Percentiles rank a stretch among this genome's conserved stretches.
Evolutionary conservation across 441 rosid genomes (phyloP).

Genomic region (Adansonia gregorii): DNA sequence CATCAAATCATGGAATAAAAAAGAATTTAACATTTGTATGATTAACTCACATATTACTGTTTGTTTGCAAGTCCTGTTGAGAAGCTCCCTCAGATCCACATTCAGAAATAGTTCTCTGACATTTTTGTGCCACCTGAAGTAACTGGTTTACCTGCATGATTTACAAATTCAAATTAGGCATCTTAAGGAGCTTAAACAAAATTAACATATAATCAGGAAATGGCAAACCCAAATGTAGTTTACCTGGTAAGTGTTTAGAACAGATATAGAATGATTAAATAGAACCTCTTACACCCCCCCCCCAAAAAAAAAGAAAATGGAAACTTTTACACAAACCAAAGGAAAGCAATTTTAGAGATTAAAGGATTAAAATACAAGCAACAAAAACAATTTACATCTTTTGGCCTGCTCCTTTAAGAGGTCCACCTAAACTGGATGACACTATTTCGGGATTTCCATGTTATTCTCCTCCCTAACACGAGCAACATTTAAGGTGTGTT

Average conservation of each 20-base stretch:
- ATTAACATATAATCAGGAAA: background rate
- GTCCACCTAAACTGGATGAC: background rate
- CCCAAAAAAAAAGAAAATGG: too few species aligned
- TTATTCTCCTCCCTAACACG: background rate
- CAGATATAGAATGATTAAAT: background rate
- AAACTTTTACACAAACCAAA: background rate
- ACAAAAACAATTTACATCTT: background rate
- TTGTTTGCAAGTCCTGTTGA: conserved; percentile 88
- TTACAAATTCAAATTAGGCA: conserved; percentile 22
- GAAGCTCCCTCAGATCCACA: conserved; percentile 90
- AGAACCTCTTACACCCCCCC: background rate
- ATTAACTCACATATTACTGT: conserved; percentile 82
- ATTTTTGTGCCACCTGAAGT: conserved; percentile 94
- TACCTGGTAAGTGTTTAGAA: background rate
- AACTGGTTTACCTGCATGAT: conserved; percentile 81
- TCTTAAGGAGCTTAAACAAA: conserved; percentile 13
- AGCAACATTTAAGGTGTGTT: background rate
- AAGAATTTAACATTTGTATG: background rate
- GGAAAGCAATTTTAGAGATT: background rate
- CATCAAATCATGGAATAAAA: conserved; percentile 13
- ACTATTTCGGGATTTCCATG: background rate
- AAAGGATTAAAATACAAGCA: background rate
- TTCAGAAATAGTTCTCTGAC: conserved; percentile 91
- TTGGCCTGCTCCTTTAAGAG: too few species aligned
- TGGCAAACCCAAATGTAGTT: background rate